Percentiles rank a stretch among this genome's conserved stretches.
These are phyloP conservation scores for Trypanosoma lewisi DNA, from an alignment of 208 protist species.

Conservation along the genomic window DNA sequence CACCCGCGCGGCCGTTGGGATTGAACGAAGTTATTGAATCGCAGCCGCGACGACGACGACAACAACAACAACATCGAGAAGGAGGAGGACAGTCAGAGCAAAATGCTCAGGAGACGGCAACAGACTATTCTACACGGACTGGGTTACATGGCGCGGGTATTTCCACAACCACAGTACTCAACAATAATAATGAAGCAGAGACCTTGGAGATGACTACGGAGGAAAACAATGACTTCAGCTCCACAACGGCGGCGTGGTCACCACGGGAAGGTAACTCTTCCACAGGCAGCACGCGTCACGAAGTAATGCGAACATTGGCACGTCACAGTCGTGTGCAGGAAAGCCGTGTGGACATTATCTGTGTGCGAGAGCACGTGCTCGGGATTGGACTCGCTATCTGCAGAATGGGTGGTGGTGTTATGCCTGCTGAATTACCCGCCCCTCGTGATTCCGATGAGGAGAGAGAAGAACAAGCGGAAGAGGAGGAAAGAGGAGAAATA, in stretches of 20 bases:
- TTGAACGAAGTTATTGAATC: constrained; percentile 66
- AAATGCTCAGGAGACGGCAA: neutral
- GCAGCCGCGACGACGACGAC: constrained; percentile 31
- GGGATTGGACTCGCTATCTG: constrained; percentile 41
- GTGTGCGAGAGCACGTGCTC: constrained; percentile 39
- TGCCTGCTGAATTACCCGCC: constrained; percentile 6
- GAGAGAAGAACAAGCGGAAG: no score
- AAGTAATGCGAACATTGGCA: constrained; percentile 23
- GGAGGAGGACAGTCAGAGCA: neutral
- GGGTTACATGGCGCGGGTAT: no score
- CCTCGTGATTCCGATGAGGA: neutral
- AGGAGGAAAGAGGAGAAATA: no score
- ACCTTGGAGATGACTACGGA: no score
- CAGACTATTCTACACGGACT: no score
- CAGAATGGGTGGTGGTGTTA: constrained; percentile 42
- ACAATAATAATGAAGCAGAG: no score
- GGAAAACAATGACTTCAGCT: neutral
- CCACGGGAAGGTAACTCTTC: neutral
- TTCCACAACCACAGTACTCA: no score
- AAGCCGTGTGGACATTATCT: constrained; percentile 65
- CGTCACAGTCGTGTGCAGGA: constrained; percentile 45
- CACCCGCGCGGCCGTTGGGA: constrained; percentile 49
- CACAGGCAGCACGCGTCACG: neutral
- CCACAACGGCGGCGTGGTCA: neutral
- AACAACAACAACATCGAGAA: constrained; percentile 5